These are phyloP conservation scores for Scutellaria galericulata DNA, from an alignment of 257 asterid genomes.

Conservation along the genomic window DNA sequence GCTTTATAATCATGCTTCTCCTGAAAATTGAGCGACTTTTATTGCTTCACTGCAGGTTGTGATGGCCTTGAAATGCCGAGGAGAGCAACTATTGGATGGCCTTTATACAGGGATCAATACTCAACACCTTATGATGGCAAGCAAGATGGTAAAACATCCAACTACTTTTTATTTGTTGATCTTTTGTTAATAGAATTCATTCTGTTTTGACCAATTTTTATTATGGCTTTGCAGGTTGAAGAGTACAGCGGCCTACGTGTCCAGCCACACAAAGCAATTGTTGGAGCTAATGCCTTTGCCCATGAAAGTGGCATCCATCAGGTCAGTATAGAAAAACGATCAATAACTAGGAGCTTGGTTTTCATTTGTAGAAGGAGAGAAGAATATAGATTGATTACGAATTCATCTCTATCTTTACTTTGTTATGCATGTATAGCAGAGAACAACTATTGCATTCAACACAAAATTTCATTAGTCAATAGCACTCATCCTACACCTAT, in stretches of 20 bases:
- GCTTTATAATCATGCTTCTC: conserved; percentile 11
- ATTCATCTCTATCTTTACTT: conserved; percentile 6
- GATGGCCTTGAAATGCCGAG: conserved; percentile 88
- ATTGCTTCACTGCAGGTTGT: conserved; percentile 61
- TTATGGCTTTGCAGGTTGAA: conserved; percentile 64
- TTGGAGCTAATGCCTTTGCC: conserved; percentile 97
- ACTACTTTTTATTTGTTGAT: conserved; percentile 3
- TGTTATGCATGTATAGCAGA: not conserved
- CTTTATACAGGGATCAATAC: conserved; percentile 84
- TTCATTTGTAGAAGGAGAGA: conserved; percentile 13
- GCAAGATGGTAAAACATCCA: conserved; percentile 73
- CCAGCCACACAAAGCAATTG: conserved; percentile 95
- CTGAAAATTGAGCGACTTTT: not conserved
- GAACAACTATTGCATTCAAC: not conserved
- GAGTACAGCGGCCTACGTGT: conserved; percentile 83
- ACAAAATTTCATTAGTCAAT: not conserved
- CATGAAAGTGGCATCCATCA: conserved; percentile 98
- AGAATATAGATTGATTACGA: not conserved
- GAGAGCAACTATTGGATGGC: conserved; percentile 68
- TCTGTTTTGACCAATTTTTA: conserved; percentile 18
- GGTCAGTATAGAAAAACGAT: conserved; percentile 47
- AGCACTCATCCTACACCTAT: not conserved
- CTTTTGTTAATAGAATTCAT: conserved; percentile 15
- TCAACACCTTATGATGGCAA: conserved; percentile 71
- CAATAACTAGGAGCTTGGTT: not conserved